Evolutionary conservation across 768 basidiomycete genomes (phyloP), one percentile per base, ranked within the genome.

Genomic region (Amylocystis lapponica): DNA sequence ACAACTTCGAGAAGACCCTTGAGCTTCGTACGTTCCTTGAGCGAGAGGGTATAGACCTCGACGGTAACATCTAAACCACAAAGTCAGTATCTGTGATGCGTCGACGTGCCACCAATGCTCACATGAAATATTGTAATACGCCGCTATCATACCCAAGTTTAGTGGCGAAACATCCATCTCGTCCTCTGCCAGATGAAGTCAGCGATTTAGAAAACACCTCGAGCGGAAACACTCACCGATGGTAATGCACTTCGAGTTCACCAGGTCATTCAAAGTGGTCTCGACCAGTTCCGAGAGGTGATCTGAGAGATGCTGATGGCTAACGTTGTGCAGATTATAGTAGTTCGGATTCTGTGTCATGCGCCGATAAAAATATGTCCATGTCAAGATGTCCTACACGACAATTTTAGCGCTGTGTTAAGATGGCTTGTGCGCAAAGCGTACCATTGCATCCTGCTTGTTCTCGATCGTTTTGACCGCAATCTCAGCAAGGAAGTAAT

Each of bases 391-490:
- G 64, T 99, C 95, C 81, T 90, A 51, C 13, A 26, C 5, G 36
- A 32, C 0, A 20, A 11, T 37, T n/a, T n/a, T 6, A 37, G 36
- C 16, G 5, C 22, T 17, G 9, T 35, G 12, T 19, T 12, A 9
- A 35, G 19, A 9, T 37, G 21, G n/a, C 23, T 8, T 17, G 17
- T 35, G 10, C n/a, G 12, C 34, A 25, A 27, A 19, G 62, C 68
- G 20, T 48, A 86, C 87, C 86, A 92, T 87, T 0, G 89, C 89
- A 60, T 96, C 91, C 64, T 99, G 95, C 70, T 99, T 99, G 66
- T 97, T 98, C 67, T 98, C 93, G 45, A 98, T 97, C 11, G 94
- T 98, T 68, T 93, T 95, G 31, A 97, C 93, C 8, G 94, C 94
- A 50, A 98, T 96, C 64, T 98, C 96, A 0, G 95, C 92, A 39